phyloP scores from a whole-genome alignment of 2,329 filamentous ascomycete species.

The Neofusicoccum umdonicola region DNA sequence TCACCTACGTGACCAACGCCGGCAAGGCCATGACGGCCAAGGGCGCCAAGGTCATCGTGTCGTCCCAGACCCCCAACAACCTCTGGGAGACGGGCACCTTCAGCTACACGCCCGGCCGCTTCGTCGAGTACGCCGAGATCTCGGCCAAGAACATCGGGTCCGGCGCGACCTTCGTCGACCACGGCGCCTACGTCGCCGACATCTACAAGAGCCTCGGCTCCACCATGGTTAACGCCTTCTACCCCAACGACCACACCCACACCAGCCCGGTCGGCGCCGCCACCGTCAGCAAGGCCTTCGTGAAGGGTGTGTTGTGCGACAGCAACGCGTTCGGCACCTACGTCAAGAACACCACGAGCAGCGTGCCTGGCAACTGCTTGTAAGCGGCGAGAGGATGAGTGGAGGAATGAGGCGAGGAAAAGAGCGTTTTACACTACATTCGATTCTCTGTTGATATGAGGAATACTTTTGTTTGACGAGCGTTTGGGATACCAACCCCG shows the following conservation, averaged over 20 bases:
- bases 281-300: conserved; percentile 56
- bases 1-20: conserved; percentile 57
- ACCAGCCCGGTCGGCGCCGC: conserved; percentile 57
- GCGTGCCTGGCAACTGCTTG: conserved; percentile 30
- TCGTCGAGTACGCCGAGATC: conserved; percentile 40
- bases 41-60: conserved; percentile 57
- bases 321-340: conserved; percentile 24
- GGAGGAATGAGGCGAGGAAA: neutral
- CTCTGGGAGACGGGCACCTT: conserved; percentile 56
- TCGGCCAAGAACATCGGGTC: conserved; percentile 3
- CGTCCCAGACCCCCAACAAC: conserved; percentile 59
- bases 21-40: conserved; percentile 51
- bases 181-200: conserved; percentile 55
- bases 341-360: conserved; percentile 35
- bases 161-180: conserved; percentile 49
- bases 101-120: conserved; percentile 47
- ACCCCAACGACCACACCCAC: conserved; percentile 63
- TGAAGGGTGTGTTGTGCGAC: conserved; percentile 55
- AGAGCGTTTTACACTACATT: neutral
- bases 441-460: neutral
- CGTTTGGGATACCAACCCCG: neutral
- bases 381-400: neutral
- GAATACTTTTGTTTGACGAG: neutral
- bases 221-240: conserved; percentile 38
- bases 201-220: conserved; percentile 23